Conservation (phyloP, 306 rosid genomes). For the Acacia crassicarpa region DNA sequence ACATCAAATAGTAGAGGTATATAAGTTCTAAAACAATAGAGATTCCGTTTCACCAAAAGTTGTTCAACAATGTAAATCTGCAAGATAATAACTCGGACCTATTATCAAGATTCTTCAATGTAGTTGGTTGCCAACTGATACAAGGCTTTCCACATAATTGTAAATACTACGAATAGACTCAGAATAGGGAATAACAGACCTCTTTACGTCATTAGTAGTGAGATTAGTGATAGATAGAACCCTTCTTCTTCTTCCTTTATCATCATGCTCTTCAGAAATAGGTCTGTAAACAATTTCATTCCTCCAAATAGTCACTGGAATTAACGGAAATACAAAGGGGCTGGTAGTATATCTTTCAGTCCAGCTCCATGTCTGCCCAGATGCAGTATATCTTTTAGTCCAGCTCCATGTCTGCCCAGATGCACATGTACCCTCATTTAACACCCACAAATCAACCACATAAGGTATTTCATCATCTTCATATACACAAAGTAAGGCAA, state of each 20-base stretch:
- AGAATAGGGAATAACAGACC: neutral
- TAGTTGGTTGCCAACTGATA: neutral
- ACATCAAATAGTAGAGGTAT: neutral
- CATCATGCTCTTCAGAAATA: too few relatives aligned
- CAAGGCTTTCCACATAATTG: neutral
- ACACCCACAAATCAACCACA: neutral
- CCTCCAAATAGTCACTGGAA: neutral
- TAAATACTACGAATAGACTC: neutral
- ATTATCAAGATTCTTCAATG: neutral
- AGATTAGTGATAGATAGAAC: neutral
- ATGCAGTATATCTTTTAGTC: neutral
- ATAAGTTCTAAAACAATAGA: neutral
- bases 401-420: neutral
- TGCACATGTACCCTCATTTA: neutral
- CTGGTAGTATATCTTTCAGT: neutral
- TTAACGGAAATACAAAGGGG: neutral
- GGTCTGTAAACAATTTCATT: neutral
- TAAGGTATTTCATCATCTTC: neutral
- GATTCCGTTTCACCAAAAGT: neutral
- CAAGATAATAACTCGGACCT: neutral
- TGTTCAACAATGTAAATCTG: neutral
- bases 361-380: neutral
- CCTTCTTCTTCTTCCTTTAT: too few relatives aligned
- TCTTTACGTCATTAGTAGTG: neutral
- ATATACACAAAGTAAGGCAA: neutral